Evolutionary conservation across 331 rosid genomes (phyloP).

Genomic region (Phaseolus coccineus): DNA sequence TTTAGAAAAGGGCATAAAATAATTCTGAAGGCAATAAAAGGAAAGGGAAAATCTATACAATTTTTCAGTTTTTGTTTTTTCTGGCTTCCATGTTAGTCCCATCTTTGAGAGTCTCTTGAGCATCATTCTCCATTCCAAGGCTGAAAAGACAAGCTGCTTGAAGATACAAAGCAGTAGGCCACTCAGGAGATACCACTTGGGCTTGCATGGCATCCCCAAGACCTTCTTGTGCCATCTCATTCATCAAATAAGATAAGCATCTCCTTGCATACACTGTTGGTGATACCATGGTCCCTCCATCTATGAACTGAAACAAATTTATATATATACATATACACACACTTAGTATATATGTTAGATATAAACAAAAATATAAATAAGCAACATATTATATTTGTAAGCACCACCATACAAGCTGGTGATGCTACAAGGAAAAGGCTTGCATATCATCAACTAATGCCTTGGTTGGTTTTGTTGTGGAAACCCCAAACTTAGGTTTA

Average conservation of each 20-base stretch:
- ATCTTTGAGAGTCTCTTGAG: conserved; percentile 88
- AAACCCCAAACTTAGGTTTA: too few relatives aligned
- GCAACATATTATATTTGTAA: too few relatives aligned
- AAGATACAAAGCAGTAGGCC: conserved; percentile 92
- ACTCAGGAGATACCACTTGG: conserved; percentile 87
- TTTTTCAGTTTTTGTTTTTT: conserved; percentile 59
- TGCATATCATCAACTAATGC: too few relatives aligned
- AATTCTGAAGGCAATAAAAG: background rate
- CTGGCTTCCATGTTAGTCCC: conserved; percentile 88
- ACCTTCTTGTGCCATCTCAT: conserved; percentile 74
- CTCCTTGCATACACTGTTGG: conserved; percentile 94
- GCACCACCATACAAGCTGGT: too few relatives aligned
- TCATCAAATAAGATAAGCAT: conserved; percentile 87
- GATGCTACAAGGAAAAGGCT: too few relatives aligned
- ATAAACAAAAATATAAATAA: background rate
- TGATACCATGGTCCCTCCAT: conserved; percentile 95
- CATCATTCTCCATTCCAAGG: conserved; percentile 94
- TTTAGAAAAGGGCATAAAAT: conserved; percentile 17
- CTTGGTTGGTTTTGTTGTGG: too few relatives aligned
- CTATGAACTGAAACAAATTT: conserved; percentile 69
- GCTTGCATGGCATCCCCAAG: conserved; percentile 98
- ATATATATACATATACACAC: background rate
- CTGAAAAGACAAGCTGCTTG: conserved; percentile 91
- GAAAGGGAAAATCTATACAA: conserved; percentile 53
- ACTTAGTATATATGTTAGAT: too few relatives aligned